Evolutionary conservation across 2,329 filamentous ascomycete genomes (phyloP).

Genomic region (Zymoseptoria ardabiliae): DNA sequence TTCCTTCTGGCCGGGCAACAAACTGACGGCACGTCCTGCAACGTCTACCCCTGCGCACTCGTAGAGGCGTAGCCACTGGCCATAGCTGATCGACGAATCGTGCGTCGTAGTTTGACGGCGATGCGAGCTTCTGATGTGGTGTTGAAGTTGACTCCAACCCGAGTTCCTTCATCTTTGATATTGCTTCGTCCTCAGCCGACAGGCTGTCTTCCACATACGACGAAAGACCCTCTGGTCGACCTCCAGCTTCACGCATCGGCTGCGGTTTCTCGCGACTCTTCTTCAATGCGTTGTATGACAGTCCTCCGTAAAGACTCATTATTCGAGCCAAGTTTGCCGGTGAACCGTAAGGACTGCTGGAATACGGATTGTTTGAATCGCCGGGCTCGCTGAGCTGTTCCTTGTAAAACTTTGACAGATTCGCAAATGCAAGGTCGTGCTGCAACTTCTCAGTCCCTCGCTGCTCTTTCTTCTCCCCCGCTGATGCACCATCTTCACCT

Average conservation of each 20-base stretch:
- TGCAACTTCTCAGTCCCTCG: conserved; percentile 38
- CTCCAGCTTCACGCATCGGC: conserved; percentile 73
- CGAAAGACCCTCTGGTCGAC: conserved; percentile 60
- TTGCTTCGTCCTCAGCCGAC: conserved; percentile 44
- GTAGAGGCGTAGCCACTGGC: conserved; percentile 73
- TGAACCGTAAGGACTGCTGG: conserved; percentile 56
- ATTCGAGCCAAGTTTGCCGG: conserved; percentile 78
- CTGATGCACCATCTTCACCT: conserved; percentile 36
- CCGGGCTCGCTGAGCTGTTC: conserved; percentile 62
- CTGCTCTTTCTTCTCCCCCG: conserved; percentile 34
- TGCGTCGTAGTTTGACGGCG: conserved; percentile 40
- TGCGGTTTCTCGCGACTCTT: conserved; percentile 60
- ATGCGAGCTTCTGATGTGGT: conserved; percentile 46
- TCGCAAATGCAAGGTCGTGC: conserved; percentile 63
- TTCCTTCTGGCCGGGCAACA: conserved; percentile 86
- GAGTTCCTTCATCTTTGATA: conserved; percentile 49
- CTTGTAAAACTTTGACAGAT: conserved; percentile 74
- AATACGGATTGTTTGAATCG: conserved; percentile 43
- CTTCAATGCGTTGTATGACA: conserved; percentile 54
- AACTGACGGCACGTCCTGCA: conserved; percentile 92
- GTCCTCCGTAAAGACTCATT: conserved; percentile 78
- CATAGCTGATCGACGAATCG: conserved; percentile 68
- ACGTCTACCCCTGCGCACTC: conserved; percentile 88
- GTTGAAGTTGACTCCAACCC: conserved; percentile 60
- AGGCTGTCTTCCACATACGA: conserved; percentile 38